Evolutionary conservation across 192 early-diverging fungal species (phyloP), one percentile per base, ranked within the genome.

Genomic region (Coemansia sp.): DNA sequence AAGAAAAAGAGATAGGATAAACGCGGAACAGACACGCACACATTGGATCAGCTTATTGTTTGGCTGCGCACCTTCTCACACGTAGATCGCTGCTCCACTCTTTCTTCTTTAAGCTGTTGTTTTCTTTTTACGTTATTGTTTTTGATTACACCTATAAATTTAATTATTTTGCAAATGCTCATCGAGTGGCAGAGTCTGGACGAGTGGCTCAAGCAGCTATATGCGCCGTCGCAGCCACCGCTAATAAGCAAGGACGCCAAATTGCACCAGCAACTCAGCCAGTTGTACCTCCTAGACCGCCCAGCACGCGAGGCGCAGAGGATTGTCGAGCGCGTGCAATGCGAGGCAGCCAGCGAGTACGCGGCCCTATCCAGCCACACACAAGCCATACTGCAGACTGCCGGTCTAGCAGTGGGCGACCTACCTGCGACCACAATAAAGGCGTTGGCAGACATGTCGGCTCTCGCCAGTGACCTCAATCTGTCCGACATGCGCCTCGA

Each of bases 321-420:
- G 41, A 51, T 71, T 1, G 64, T 71, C 0, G 31, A 51, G 9
- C 25, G 38, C 14, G 42, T 74, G 24, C 77, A 80, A 35, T 14
- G 36, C 20, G 77, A 74, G 56, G 72, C 72, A 1, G 37, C 65
- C 4, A 27, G 32, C 17, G 77, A 80, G 56, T 80, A 80, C 68
- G 35, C 42, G 0, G 67, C 71, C 36, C 42, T 79, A 10, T 27
- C 64, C 4, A 61, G 51, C 9, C 64, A 43, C 24, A 53, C 60
- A 20, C 20, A 54, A 2, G 45, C 22, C 31, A 79, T 64, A 12
- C 64, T 79, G n/a, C 49, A 66, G 15, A 22, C 70, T 11, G 71
- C 67, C 25, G 42, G 56, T 7, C 27, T 79, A 24, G 22, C 67
- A 1, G n/a, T 61, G 1, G 19, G 51, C 27, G 46, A 51, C 39